A percentile compares a stretch with the other conserved stretches of the same genome.
Evolutionary conservation across 495 filamentous ascomycete genomes (phyloP).

Genomic region (Darksidea phi): DNA sequence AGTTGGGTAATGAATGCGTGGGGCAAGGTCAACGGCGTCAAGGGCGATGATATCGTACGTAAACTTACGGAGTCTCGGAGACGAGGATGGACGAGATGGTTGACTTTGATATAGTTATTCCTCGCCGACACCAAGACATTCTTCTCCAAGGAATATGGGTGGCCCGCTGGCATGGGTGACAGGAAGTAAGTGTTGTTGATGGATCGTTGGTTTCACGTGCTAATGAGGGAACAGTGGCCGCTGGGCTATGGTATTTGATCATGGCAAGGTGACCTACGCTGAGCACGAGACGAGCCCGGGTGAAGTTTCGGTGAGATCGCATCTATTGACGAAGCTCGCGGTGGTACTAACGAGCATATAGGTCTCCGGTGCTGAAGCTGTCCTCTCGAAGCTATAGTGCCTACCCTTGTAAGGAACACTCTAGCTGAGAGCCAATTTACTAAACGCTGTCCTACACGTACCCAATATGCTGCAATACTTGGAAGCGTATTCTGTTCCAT

Average conservation of each 20-base stretch:
- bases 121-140: constrained; percentile 71
- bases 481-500: too few species aligned
- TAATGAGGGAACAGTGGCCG: constrained; percentile 47
- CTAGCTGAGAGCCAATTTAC: neutral
- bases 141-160: constrained; percentile 82
- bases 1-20: constrained; percentile 91
- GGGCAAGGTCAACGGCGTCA: constrained; percentile 88
- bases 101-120: constrained; percentile 62
- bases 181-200: constrained; percentile 52
- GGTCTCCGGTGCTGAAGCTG: constrained; percentile 69
- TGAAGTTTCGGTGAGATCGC: constrained; percentile 60
- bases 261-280: constrained; percentile 86
- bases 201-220: neutral
- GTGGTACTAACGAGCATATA: constrained; percentile 26
- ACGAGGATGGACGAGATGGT: neutral
- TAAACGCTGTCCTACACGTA: too few species aligned
- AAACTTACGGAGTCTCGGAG: neutral
- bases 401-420: neutral
- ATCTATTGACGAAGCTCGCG: constrained; percentile 34
- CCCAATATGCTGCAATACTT: too few species aligned
- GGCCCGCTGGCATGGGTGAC: constrained; percentile 66
- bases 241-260: constrained; percentile 83
- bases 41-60: constrained; percentile 74
- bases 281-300: constrained; percentile 67
- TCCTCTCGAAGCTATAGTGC: constrained; percentile 26